Evolutionary conservation across 2,329 filamentous ascomycete species (phyloP), one percentile per base, ranked within the genome.

Genomic region (Calcarisporium arbuscula): DNA sequence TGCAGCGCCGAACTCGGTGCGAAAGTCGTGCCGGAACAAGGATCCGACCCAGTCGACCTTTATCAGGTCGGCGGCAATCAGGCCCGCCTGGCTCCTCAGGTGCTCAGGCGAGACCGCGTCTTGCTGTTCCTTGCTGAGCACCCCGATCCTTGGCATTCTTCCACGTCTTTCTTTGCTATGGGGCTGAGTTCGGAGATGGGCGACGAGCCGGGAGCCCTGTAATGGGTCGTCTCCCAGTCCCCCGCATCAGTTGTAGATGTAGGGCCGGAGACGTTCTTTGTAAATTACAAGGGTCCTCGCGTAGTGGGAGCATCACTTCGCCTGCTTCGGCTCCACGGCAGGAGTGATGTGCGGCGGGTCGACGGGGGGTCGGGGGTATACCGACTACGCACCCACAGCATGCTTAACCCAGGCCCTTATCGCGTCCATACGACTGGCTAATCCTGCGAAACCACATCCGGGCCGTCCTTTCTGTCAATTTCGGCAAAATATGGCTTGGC

Each of bases 401-500:
- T n/a, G n/a, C n/a, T n/a, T n/a, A n/a, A n/a, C n/a, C n/a, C n/a
- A n/a, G n/a, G n/a, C n/a, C n/a, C n/a, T n/a, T n/a, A n/a, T n/a
- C n/a, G 83, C 71, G 10, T 75, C 72, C 14, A 90, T 69, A 49
- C 85, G 89, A 6, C 80, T 64, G 14, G 67, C 64, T 41, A 80
- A 79, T 30, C 94, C 72, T 49, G n/a, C n/a, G 87, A 8, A 79
- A 77, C 85, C 87, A 95, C 45, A 85, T 81, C n/a, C 1, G 85
- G 74, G 1, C 83, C 86, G 28, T 82, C 83, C 35, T 77, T 77
- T 40, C 88, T 82, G 47, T 94, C 86, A 41, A 95, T 85, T 47
- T 96, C 90, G 38, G 80, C 77, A 58, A 85, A 95, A n/a, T 36
- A 96, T 86, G 15, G 78, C 76, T 56, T 82, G 85, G n/a, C 34